A percentile compares a stretch with the other conserved stretches of the same genome.
These are phyloP conservation scores for Globisporangium spinosum DNA, from an alignment of 352 stramenopile genomes.

Conservation along the genomic window DNA sequence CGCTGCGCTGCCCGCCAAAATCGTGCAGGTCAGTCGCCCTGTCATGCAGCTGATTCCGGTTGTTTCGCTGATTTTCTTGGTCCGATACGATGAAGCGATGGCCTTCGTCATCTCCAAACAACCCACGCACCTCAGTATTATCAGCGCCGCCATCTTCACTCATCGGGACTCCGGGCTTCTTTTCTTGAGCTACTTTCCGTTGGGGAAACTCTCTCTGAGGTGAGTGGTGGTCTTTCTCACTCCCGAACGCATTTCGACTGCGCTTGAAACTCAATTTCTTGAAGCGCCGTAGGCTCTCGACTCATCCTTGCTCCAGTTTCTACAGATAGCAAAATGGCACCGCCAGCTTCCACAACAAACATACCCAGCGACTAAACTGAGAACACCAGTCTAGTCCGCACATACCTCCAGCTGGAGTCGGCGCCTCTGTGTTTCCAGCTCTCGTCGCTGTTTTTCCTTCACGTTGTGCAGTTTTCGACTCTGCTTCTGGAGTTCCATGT, in stretches of 20 bases:
- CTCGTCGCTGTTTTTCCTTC: constrained; percentile 34
- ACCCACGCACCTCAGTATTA: background rate
- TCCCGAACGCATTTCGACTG: background rate
- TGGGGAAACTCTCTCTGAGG: background rate
- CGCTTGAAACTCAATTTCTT: constrained; percentile 14
- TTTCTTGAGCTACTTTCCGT: background rate
- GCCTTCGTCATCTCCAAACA: background rate
- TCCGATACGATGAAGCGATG: constrained; percentile 5
- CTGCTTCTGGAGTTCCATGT: constrained; percentile 62
- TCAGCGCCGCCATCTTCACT: background rate
- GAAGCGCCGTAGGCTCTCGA: constrained; percentile 11
- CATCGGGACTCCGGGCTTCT: background rate
- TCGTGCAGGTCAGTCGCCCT: background rate
- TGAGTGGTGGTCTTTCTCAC: background rate
- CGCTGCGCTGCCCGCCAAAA: background rate
- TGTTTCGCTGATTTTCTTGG: constrained; percentile 14
- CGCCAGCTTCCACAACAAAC: background rate
- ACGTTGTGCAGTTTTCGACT: constrained; percentile 31
- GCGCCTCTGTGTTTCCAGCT: constrained; percentile 35
- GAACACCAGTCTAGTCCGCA: background rate
- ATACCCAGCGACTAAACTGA: background rate
- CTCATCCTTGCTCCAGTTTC: constrained; percentile 25
- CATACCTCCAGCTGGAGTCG: constrained; percentile 51
- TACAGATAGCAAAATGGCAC: background rate
- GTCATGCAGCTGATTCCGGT: background rate